Base-by-base conservation (phyloP, 176 grass and related monocot species). In the Bromus sterilis region DNA sequence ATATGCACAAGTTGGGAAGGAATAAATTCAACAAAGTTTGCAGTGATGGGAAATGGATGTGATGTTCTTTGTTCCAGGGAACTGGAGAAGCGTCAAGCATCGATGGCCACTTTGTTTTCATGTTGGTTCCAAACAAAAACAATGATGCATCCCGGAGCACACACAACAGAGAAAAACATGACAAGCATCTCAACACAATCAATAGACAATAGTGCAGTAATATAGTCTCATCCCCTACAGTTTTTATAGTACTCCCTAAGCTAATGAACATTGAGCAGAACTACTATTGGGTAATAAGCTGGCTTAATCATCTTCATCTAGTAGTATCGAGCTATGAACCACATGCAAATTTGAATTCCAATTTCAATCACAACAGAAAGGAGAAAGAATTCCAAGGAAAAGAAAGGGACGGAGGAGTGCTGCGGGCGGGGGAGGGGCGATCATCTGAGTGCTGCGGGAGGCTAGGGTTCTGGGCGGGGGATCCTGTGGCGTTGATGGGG, bases 321-420 rank as follows among this genome's bases (percentile, higher is more conserved):
- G 67, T 3, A 18, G 69, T 43, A 62, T 6, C 36, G 39, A 41
- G 37, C 75, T 62, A 43, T 78, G 75, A 60, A 43, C 7, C 25
- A 31, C 16, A 77, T 40, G 79, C 79, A 78, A 71, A 81, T 21
- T 16, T 44, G 78, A 80, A 85, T 89, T 85, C 71, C 87, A 34
- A 85, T 89, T 85, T 33, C 82, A 85, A 71, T 71, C 71, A 83
- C 40, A 40, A 78, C 56, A 77, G 48, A 77, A 80, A 77, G 63
- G 43, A 60, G 57, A 64, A 76, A 44, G 68, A 71, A 75, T 81
- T 89, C 76, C 55, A 3, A 60, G 53, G 36, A 72, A 82, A 72
- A 48, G 5, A 48, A 88, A 76, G 48, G n/a, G 11, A 76, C 2
- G 60, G 58, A 59, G 81, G 68, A 89, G 84, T 81, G n/a, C n/a